Conservation (phyloP, 164 flowering plant species). For the Stephania yunnanensis region DNA sequence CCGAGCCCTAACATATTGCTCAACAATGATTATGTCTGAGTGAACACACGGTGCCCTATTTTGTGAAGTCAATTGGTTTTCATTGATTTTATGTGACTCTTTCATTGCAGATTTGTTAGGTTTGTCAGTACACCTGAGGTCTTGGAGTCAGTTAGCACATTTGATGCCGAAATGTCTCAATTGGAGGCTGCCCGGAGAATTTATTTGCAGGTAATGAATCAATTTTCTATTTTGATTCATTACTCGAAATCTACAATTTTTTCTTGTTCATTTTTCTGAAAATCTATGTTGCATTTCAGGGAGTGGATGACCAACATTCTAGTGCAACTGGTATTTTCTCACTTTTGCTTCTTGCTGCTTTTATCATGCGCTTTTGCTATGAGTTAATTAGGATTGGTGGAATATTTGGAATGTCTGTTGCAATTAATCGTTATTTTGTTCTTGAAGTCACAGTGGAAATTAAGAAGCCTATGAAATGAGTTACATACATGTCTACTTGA, state of each 20-base stretch:
- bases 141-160: constrained; percentile 69
- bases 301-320: constrained; percentile 47
- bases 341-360: not conserved
- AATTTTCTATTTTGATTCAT: not conserved
- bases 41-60: not conserved
- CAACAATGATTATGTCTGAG: not conserved
- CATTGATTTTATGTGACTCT: constrained; percentile 6
- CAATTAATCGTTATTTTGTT: not conserved
- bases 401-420: not conserved
- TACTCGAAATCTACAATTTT: not conserved
- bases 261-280: constrained; percentile 18
- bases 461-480: not conserved
- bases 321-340: constrained; percentile 36
- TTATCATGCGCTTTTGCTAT: not conserved
- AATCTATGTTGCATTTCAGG: constrained; percentile 39
- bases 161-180: constrained; percentile 93
- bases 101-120: constrained; percentile 69
- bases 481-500: not conserved
- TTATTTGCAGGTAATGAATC: constrained; percentile 64
- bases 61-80: not conserved
- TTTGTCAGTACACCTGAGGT: constrained; percentile 96
- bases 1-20: not conserved
- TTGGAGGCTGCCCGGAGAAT: constrained; percentile 82
- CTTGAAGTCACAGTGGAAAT: not conserved
- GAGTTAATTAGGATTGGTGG: not conserved